Percentiles rank a stretch among this genome's conserved stretches.
Conservation (phyloP, 495 filamentous ascomycete species). For the Aspergillus funiculosus region DNA sequence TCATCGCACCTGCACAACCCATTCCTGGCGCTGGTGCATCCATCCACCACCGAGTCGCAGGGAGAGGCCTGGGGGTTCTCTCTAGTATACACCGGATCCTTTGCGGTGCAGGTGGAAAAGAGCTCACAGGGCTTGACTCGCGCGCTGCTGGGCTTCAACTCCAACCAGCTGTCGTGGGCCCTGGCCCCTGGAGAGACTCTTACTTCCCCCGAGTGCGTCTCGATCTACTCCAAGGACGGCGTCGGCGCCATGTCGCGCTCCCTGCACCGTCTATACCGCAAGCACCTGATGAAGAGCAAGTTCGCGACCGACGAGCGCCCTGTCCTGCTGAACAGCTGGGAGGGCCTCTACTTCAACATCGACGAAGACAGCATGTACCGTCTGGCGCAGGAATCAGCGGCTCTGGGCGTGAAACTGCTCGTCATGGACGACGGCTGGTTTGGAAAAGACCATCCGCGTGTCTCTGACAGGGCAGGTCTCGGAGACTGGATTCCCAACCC, state of each 20-base stretch:
- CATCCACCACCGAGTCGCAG: conserved; percentile 45
- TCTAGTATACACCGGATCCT: conserved; percentile 50
- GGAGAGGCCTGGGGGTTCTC: conserved; percentile 52
- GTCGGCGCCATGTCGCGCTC: conserved; percentile 50
- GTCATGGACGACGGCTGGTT: conserved; percentile 58
- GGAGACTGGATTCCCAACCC: conserved; percentile 52
- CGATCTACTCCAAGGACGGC: conserved; percentile 47
- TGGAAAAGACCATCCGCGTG: conserved; percentile 47
- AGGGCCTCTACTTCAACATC: conserved; percentile 44
- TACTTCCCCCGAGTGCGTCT: conserved; percentile 47
- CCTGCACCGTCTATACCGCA: conserved; percentile 48
- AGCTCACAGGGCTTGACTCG: conserved; percentile 50
- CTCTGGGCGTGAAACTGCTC: conserved; percentile 46
- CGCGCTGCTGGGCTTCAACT: conserved; percentile 47
- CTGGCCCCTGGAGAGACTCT: conserved; percentile 43
- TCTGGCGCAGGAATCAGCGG: conserved; percentile 45
- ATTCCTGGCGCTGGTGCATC: conserved; percentile 46
- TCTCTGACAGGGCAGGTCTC: conserved; percentile 43
- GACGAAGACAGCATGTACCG: conserved; percentile 43
- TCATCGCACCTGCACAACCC: conserved; percentile 52
- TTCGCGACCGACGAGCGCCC: conserved; percentile 44
- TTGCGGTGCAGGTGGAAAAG: conserved; percentile 47
- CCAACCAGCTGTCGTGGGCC: conserved; percentile 44
- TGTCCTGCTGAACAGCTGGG: conserved; percentile 51
- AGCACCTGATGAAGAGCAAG: conserved; percentile 49